A percentile compares a stretch with the other conserved stretches of the same genome.
Evolutionary conservation across 164 flowering plant genomes (phyloP).

Genomic region (Kingdonia uniflora): DNA sequence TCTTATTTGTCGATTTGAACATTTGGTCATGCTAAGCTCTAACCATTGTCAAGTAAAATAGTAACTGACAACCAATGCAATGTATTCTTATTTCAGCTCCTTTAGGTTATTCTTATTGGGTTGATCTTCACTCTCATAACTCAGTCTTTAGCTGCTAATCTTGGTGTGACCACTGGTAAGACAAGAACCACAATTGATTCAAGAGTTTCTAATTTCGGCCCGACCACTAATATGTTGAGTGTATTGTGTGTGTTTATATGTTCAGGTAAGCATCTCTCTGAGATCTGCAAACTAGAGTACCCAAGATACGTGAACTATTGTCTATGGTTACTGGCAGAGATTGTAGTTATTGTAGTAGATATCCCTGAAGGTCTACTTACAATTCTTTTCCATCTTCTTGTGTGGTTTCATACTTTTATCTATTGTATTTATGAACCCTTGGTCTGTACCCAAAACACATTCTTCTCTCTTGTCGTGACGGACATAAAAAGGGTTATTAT

Average conservation of each 20-base stretch:
- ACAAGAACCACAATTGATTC: neutral
- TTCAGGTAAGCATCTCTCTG: slow-evolving; percentile 66
- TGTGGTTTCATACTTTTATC: slow-evolving; percentile 88
- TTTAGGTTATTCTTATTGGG: slow-evolving; percentile 82
- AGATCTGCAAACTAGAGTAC: slow-evolving; percentile 55
- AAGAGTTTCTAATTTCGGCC: too few relatives aligned
- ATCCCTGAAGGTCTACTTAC: slow-evolving; percentile 67
- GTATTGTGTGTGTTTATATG: neutral
- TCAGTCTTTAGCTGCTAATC: slow-evolving; percentile 82
- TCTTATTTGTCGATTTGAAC: neutral
- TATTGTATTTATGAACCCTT: too few relatives aligned
- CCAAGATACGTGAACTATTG: slow-evolving; percentile 45
- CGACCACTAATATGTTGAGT: neutral
- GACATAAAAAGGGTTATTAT: too few relatives aligned
- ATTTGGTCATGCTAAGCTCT: too few relatives aligned
- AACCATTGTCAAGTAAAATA: too few relatives aligned
- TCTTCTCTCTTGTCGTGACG: too few relatives aligned
- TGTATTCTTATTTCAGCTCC: slow-evolving; percentile 56
- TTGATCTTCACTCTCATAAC: slow-evolving; percentile 68
- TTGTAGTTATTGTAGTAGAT: slow-evolving; percentile 80
- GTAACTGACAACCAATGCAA: too few relatives aligned
- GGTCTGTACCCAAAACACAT: too few relatives aligned
- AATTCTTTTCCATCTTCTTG: slow-evolving; percentile 69
- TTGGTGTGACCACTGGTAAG: slow-evolving; percentile 78
- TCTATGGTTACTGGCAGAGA: slow-evolving; percentile 77